Conservation (phyloP, 2,329 filamentous ascomycete species). For the Xylaria hypoxylon region DNA sequence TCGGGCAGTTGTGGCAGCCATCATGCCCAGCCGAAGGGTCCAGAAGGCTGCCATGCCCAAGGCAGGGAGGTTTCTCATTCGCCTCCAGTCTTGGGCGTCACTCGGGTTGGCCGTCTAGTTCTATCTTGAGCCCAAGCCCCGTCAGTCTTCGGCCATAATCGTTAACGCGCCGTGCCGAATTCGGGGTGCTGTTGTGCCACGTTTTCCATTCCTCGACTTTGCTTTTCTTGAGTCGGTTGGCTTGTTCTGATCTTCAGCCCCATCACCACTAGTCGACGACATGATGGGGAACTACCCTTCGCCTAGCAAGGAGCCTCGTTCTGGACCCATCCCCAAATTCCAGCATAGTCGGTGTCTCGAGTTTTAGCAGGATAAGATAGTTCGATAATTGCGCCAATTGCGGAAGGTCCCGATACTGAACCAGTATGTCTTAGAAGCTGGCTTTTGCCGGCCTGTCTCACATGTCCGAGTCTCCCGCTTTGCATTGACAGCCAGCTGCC, state of each 20-base stretch:
- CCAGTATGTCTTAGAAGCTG: constrained; percentile 36
- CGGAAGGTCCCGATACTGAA: constrained; percentile 46
- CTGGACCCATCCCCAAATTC: constrained; percentile 35
- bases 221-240: constrained; percentile 30
- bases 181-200: constrained; percentile 46
- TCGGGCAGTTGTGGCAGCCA: constrained; percentile 29
- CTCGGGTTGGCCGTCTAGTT: constrained; percentile 23
- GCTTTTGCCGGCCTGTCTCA: constrained; percentile 38
- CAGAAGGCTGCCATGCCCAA: constrained; percentile 32
- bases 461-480: constrained; percentile 41
- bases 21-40: constrained; percentile 32
- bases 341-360: constrained; percentile 39
- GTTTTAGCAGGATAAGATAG: constrained; percentile 24
- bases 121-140: constrained; percentile 15
- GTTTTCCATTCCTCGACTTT: constrained; percentile 42
- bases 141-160: constrained; percentile 32
- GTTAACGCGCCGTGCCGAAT: constrained; percentile 42
- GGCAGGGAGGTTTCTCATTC: constrained; percentile 23
- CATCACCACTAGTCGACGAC: constrained; percentile 25
- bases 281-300: constrained; percentile 36
- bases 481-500: constrained; percentile 42
- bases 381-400: constrained; percentile 43
- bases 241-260: constrained; percentile 15
- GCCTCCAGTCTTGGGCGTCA: constrained; percentile 32
- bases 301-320: constrained; percentile 37